phyloP scores from a whole-genome alignment of 1,284 basidiomycete genomes.

The Anthracocystis setariae region DNA sequence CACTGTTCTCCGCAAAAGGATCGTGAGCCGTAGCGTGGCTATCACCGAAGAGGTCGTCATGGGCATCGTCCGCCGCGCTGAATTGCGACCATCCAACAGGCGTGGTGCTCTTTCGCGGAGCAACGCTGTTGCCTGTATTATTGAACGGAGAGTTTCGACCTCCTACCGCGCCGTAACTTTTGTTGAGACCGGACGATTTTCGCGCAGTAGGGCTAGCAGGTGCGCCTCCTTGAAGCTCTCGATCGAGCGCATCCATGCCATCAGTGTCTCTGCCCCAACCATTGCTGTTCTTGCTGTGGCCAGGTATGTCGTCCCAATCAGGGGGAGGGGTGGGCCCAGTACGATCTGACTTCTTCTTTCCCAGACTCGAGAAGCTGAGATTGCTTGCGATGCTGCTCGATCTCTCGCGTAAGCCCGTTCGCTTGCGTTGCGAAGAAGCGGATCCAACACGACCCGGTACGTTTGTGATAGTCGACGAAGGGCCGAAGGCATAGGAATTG shows the following conservation, averaged over 20 bases:
- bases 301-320: constrained; percentile 39
- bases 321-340: constrained; percentile 38
- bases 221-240: constrained; percentile 53
- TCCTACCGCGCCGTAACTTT: constrained; percentile 14
- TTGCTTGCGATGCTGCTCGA: constrained; percentile 41
- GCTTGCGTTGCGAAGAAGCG: constrained; percentile 23
- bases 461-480: constrained; percentile 34
- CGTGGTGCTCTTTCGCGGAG: constrained; percentile 22
- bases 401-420: constrained; percentile 28
- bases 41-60: constrained; percentile 27
- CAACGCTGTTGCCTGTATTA: constrained; percentile 20
- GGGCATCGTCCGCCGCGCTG: constrained; percentile 16
- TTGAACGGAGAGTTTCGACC: constrained; percentile 5
- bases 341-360: constrained; percentile 39
- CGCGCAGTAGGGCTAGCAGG: constrained; percentile 13
- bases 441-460: constrained; percentile 34
- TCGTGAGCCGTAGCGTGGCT: constrained; percentile 8
- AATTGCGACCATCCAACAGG: constrained; percentile 45
- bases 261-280: constrained; percentile 19
- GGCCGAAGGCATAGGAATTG: constrained; percentile 42
- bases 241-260: constrained; percentile 57
- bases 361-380: constrained; percentile 34
- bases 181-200: constrained; percentile 19
- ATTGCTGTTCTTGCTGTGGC: constrained; percentile 25
- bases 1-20: constrained; percentile 30